Conservation (phyloP, 2,329 filamentous ascomycete genomes). For the Pseudogymnoascus sp. region DNA sequence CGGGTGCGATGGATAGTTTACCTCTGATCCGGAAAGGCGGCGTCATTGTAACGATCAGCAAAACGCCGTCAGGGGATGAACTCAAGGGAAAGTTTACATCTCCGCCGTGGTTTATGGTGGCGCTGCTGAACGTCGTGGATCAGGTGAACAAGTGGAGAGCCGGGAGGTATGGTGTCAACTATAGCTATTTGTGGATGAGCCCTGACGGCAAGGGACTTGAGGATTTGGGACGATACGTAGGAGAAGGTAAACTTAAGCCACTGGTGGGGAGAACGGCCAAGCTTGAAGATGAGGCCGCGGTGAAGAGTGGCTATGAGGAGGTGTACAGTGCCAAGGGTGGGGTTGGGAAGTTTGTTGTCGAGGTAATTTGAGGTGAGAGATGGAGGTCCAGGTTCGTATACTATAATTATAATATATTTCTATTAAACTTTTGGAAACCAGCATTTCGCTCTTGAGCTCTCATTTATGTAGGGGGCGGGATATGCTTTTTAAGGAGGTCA, state of each 20-base stretch:
- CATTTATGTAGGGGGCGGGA: no score
- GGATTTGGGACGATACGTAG: constrained; percentile 22
- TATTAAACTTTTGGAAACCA: neutral
- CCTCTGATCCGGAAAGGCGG: constrained; percentile 31
- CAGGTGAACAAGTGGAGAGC: constrained; percentile 23
- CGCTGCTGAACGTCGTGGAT: constrained; percentile 28
- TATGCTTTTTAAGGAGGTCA: neutral
- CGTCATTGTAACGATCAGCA: constrained; percentile 31
- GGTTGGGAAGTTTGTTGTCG: constrained; percentile 34
- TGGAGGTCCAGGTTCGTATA: neutral
- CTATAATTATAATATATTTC: neutral
- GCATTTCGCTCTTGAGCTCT: neutral
- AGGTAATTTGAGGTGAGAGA: neutral
- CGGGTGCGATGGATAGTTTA: constrained; percentile 33
- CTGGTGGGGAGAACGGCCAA: constrained; percentile 29
- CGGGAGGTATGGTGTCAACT: constrained; percentile 29
- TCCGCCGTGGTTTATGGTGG: constrained; percentile 21
- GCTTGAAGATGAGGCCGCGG: constrained; percentile 29
- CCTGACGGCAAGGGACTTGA: constrained; percentile 29
- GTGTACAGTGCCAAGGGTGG: constrained; percentile 33
- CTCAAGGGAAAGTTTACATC: constrained; percentile 27
- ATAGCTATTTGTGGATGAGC: constrained; percentile 31
- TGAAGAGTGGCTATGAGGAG: constrained; percentile 31
- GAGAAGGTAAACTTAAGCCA: constrained; percentile 26
- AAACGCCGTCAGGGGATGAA: constrained; percentile 29